Conservation (phyloP, 805 yeast species). For the Wickerhamomyces strasburgensis region DNA sequence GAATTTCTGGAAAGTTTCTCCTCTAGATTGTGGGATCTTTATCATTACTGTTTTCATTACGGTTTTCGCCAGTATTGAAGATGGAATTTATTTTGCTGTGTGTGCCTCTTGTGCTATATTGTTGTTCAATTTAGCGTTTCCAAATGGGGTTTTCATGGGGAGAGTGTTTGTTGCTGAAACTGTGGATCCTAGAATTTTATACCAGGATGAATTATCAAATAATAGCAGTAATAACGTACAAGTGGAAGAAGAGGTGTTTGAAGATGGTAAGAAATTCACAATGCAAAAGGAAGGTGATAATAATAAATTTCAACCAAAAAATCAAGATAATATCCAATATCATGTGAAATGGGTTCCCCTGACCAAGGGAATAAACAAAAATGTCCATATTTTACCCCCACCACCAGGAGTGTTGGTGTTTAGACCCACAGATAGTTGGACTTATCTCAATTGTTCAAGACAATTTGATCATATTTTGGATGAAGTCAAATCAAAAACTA, state of each 20-base stretch:
- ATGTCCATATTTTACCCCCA: constrained; percentile 61
- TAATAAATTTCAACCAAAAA: constrained; percentile 12
- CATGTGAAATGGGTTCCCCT: constrained; percentile 70
- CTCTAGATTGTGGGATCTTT: constrained; percentile 31
- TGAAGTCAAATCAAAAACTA: constrained; percentile 56
- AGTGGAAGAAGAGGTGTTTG: constrained; percentile 11
- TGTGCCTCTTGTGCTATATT: constrained; percentile 75
- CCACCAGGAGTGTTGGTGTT: constrained; percentile 90
- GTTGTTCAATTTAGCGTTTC: constrained; percentile 71
- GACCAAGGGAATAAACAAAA: constrained; percentile 46
- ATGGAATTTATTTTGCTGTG: constrained; percentile 87
- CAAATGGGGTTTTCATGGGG: constrained; percentile 81
- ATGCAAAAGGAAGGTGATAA: too few species aligned
- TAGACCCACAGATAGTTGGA: constrained; percentile 74
- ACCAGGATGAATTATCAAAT: constrained; percentile 11
- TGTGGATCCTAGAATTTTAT: constrained; percentile 50
- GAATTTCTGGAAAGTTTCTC: constrained; percentile 67
- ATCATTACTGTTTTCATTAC: constrained; percentile 23
- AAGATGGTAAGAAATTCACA: constrained; percentile 2
- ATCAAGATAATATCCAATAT: constrained; percentile 30
- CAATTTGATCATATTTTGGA: constrained; percentile 68
- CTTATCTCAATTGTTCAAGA: constrained; percentile 74
- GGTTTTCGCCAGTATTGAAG: constrained; percentile 53
- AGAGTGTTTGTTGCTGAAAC: constrained; percentile 67
- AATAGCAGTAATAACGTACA: constrained; percentile 2